Percentiles rank a stretch among this genome's conserved stretches.
Conservation (phyloP, 2,329 filamentous ascomycete species). For the Hymenoscyphus fraxineus region DNA sequence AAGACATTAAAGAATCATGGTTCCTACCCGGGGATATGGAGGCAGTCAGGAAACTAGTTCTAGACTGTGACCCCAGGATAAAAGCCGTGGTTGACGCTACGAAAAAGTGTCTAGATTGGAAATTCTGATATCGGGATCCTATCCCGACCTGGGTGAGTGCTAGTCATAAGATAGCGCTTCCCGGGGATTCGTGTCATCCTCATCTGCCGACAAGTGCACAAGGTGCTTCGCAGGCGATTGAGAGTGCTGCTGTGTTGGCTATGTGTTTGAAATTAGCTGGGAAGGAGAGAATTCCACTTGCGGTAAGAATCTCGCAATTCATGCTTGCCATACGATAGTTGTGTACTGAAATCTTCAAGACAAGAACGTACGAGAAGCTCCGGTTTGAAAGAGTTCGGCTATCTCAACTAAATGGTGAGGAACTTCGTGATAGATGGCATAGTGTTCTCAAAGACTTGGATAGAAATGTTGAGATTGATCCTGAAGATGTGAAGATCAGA, state of each 20-base stretch:
- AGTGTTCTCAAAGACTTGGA: slow-evolving; percentile 41
- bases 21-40: slow-evolving; percentile 46
- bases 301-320: slow-evolving; percentile 29
- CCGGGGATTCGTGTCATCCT: slow-evolving; percentile 52
- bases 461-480: slow-evolving; percentile 42
- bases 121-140: slow-evolving; percentile 51
- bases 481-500: slow-evolving; percentile 44
- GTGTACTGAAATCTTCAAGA: slow-evolving; percentile 28
- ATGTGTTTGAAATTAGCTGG: slow-evolving; percentile 43
- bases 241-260: slow-evolving; percentile 47
- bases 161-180: slow-evolving; percentile 46
- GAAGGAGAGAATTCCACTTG: slow-evolving; percentile 39
- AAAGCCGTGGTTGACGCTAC: slow-evolving; percentile 45
- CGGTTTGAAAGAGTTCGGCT: slow-evolving; percentile 40
- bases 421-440: slow-evolving; percentile 43
- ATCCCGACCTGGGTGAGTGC: slow-evolving; percentile 49
- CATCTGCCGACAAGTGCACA: slow-evolving; percentile 52
- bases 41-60: slow-evolving; percentile 39
- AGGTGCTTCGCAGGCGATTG: slow-evolving; percentile 51
- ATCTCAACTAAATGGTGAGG: slow-evolving; percentile 43
- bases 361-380: slow-evolving; percentile 43
- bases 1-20: slow-evolving; percentile 46
- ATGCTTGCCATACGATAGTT: too few relatives aligned
- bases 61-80: slow-evolving; percentile 43
- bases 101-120: slow-evolving; percentile 48